Percentiles rank a stretch among this genome's conserved stretches.
phyloP scores from a whole-genome alignment of 805 yeast species.

The Torulaspora franciscae region DNA sequence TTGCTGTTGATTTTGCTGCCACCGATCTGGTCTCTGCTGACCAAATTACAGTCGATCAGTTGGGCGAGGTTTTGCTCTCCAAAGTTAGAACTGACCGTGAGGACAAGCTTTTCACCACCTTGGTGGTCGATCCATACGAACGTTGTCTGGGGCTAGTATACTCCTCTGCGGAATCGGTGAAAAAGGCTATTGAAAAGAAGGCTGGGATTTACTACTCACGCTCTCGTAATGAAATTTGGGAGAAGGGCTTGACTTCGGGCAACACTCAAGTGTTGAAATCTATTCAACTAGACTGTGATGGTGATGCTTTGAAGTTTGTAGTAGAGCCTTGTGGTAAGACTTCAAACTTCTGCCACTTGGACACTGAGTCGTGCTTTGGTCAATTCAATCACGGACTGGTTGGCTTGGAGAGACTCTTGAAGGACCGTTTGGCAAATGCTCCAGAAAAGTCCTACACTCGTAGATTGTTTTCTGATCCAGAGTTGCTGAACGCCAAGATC shows the following conservation, averaged over 20 bases:
- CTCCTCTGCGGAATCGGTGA: slow-evolving; percentile 76
- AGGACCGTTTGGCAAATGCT: slow-evolving; percentile 55
- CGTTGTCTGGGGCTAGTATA: slow-evolving; percentile 85
- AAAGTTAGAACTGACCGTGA: slow-evolving; percentile 71
- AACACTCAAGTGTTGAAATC: slow-evolving; percentile 75
- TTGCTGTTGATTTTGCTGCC: slow-evolving; percentile 13
- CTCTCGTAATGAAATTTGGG: slow-evolving; percentile 84
- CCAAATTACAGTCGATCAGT: slow-evolving; percentile 16
- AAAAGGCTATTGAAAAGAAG: slow-evolving; percentile 71
- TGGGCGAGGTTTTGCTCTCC: slow-evolving; percentile 37
- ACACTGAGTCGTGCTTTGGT: slow-evolving; percentile 77
- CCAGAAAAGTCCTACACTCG: slow-evolving; percentile 95
- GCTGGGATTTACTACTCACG: slow-evolving; percentile 95
- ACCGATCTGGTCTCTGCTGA: slow-evolving; percentile 12
- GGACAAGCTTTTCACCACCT: slow-evolving; percentile 81
- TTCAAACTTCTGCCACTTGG: slow-evolving; percentile 88
- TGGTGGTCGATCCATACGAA: slow-evolving; percentile 65
- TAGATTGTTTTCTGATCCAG: slow-evolving; percentile 74
- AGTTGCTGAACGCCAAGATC: slow-evolving; percentile 76
- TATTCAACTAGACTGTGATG: slow-evolving; percentile 82
- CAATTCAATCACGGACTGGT: slow-evolving; percentile 53
- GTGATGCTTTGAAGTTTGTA: slow-evolving; percentile 80
- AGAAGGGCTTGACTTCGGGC: slow-evolving; percentile 94
- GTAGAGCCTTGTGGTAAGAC: slow-evolving; percentile 72
- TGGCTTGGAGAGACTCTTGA: slow-evolving; percentile 60